Evolutionary conservation across 306 rosid species (phyloP), one percentile per base, ranked within the genome.

Genomic region (Quercus parvula): DNA sequence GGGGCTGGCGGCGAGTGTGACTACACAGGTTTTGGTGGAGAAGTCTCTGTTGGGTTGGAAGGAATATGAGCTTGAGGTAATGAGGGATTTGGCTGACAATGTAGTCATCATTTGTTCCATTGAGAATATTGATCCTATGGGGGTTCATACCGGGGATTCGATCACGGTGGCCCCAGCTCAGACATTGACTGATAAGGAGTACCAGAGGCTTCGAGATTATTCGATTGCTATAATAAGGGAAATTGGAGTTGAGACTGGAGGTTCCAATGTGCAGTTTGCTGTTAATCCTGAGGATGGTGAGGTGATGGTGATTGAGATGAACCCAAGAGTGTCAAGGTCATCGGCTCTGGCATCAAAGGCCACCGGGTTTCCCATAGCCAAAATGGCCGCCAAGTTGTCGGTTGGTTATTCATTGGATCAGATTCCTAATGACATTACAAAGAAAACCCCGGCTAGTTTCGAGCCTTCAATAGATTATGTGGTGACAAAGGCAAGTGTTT

Each of bases 251-350:
- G 98, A 89, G 69, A 86, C 92, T 56, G 94, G 98, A 7, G 98
- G 98, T 71, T 91, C 99, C 0, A 96, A 96, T 80, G 98, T 93
- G 81, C 99, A 96, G 89, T 96, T 96, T 82, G 96, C 99, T 25
- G 92, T 96, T 55, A 96, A 90, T 52, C 98, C 99, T 0, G 64
- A 6, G 2, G 79, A 96, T 35, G 98, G 98, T 3, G 98, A 93
- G 86, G 98, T 96, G 14, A 93, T 96, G 99, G 96, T 96, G 54
- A 93, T 96, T 79, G 99, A 96, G 89, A 96, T 93, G 99, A 96
- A 96, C 76, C 99, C 99, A 0, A 89, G 99, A 85, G 99, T 96
- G 56, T 96, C 98, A 0, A 82, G 99, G 84, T 96, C 98, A 5
- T 96, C 99, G 1, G 99, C 99, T 38, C 77, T 85, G 81, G 99